Conservation (phyloP, 441 rosid species). For the Brassica hybrid region DNA sequence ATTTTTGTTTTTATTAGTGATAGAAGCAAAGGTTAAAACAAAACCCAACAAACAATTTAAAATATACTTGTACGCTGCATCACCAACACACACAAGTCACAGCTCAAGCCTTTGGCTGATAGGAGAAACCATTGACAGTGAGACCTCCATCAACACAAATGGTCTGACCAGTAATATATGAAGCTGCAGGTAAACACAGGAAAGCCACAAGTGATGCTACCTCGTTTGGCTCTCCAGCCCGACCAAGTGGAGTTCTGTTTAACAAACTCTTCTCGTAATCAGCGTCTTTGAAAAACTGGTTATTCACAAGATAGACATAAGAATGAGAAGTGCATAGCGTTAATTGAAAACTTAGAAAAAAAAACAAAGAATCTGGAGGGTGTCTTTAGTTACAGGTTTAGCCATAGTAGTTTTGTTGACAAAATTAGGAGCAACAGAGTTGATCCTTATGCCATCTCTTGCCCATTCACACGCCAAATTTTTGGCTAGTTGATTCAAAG, state of each 20-base stretch:
- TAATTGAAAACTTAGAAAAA: neutral
- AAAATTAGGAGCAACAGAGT: constrained; percentile 26
- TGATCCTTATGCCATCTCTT: constrained; percentile 29
- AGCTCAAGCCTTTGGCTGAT: neutral
- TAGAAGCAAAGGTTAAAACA: too few species aligned
- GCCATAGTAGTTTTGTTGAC: constrained; percentile 4
- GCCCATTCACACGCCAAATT: constrained; percentile 42
- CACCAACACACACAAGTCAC: neutral
- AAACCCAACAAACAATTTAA: too few species aligned
- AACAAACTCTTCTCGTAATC: neutral
- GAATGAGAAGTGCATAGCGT: neutral
- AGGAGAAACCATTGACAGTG: neutral
- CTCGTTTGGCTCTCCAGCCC: neutral
- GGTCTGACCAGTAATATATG: constrained; percentile 1
- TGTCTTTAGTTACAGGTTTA: constrained; percentile 7
- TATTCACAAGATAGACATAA: neutral
- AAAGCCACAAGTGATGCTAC: constrained; percentile 5
- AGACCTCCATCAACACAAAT: constrained; percentile 9
- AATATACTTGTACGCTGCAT: neutral
- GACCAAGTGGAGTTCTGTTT: neutral
- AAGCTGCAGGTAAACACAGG: neutral
- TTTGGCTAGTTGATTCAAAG: constrained; percentile 28
- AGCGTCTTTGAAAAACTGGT: neutral
- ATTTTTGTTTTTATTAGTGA: too few species aligned
- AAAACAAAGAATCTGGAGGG: neutral